Evolutionary conservation across 108 stramenopile genomes (phyloP), one percentile per base, ranked within the genome.

Genomic region (Cylindrotheca closterium): DNA sequence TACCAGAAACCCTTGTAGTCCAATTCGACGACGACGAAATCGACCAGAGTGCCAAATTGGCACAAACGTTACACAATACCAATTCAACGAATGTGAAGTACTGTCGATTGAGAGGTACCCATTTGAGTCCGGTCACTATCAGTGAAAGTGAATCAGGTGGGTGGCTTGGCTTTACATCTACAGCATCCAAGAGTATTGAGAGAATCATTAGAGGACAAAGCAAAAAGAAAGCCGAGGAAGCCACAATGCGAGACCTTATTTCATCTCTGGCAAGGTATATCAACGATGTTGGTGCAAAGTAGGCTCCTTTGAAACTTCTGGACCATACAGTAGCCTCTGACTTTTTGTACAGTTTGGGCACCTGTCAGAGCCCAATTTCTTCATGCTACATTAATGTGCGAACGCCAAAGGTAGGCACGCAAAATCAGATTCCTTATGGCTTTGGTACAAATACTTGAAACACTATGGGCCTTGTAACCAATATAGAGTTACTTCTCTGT

Each of bases 21-120:
- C 92, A 93, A 60, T 91, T 93, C 71, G 88, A 88, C 33, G 65
- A 90, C 25, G 92, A 93, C 62, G 66, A 62, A 0, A 80, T 93
- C 23, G 88, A 89, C 73, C 92, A 93, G 55, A 84, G 89, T 42
- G 52, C 88, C 25, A 77, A 86, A 54, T 59, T 93, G 60, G 84
- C 92, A 4, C 60, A 63, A 2, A 51, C 86, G 17, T 30, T 91
- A 30, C 45, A 63, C 8, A 25, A 23, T 26, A 68, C 70, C 42
- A 68, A 79, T 32, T 60, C 82, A n/a, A 62, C 51, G 34, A 71
- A 77, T 52, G 71, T 93, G 17, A 86, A 88, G 59, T 93, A 82
- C 74, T 86, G 88, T 18, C 75, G 92, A 53, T 68, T 93, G 17
- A 68, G 77, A 51, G 92, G 92, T 21, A 82, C 72, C 0, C 92